A percentile compares a stretch with the other conserved stretches of the same genome.
Evolutionary conservation across 2,329 filamentous ascomycete species (phyloP).

Genomic region (Pleomassaria siparia): DNA sequence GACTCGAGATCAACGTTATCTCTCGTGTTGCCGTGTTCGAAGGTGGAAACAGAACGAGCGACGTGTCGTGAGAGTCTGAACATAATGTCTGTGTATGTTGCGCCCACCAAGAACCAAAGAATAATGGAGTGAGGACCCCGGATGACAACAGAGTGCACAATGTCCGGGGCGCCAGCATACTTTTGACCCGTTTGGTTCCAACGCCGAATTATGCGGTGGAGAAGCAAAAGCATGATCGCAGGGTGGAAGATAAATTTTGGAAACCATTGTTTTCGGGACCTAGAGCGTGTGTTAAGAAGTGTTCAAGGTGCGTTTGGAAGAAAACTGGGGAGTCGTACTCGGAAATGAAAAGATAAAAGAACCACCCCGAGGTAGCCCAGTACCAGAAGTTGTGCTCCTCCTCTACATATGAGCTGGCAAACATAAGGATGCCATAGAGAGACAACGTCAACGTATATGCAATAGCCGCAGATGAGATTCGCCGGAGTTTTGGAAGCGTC

Average conservation of each 20-base stretch:
- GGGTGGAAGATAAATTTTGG: constrained; percentile 32
- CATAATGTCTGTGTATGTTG: constrained; percentile 67
- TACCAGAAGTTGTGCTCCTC: constrained; percentile 99
- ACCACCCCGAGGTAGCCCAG: constrained; percentile 76
- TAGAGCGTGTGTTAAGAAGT: background rate
- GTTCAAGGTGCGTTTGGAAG: background rate
- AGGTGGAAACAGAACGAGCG: constrained; percentile 28
- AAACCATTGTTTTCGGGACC: constrained; percentile 32
- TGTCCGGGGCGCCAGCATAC: constrained; percentile 85
- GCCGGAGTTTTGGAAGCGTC: constrained; percentile 39
- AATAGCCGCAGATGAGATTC: constrained; percentile 54
- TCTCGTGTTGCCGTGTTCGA: constrained; percentile 18
- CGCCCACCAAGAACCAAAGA: constrained; percentile 73
- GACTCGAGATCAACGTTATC: constrained; percentile 22
- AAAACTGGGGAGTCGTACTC: constrained; percentile 22
- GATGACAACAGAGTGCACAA: constrained; percentile 63
- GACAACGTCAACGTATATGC: constrained; percentile 39
- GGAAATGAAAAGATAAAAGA: constrained; percentile 51
- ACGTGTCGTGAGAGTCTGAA: constrained; percentile 45
- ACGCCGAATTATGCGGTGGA: constrained; percentile 68
- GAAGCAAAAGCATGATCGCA: constrained; percentile 55
- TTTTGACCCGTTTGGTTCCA: constrained; percentile 99
- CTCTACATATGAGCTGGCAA: constrained; percentile 95
- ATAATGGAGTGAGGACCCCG: constrained; percentile 55
- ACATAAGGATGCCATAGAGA: constrained; percentile 85